phyloP scores from a whole-genome alignment of 1,284 basidiomycete genomes.

The Puccinia horiana region DNA sequence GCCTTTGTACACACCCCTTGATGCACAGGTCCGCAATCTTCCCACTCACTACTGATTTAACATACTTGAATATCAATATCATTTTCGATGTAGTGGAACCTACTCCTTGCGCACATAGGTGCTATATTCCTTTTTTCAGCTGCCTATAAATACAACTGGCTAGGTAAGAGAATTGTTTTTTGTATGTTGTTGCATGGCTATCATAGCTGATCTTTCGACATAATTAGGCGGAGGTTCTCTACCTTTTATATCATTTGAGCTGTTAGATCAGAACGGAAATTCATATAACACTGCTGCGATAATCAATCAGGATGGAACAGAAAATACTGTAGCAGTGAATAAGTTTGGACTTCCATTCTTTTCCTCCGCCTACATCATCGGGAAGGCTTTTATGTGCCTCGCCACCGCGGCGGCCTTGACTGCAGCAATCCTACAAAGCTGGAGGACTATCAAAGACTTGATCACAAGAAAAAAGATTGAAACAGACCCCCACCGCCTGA shows the following conservation, averaged over 20 bases:
- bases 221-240: constrained; percentile 40
- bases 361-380: constrained; percentile 43
- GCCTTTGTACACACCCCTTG: constrained; percentile 44
- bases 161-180: constrained; percentile 22
- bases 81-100: constrained; percentile 40
- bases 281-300: constrained; percentile 41
- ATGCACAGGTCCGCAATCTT: constrained; percentile 31
- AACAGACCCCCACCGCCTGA: constrained; percentile 41
- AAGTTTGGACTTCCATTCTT: constrained; percentile 40
- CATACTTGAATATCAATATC: background rate
- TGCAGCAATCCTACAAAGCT: constrained; percentile 23
- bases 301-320: constrained; percentile 33
- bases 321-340: constrained; percentile 19
- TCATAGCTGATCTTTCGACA: background rate
- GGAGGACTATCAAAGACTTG: constrained; percentile 18
- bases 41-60: background rate
- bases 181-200: background rate
- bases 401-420: constrained; percentile 45
- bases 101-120: constrained; percentile 25
- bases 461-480: constrained; percentile 6
- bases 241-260: constrained; percentile 48
- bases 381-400: constrained; percentile 43
- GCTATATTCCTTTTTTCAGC: constrained; percentile 46
- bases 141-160: constrained; percentile 40
- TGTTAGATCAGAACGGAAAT: constrained; percentile 41